Conservation (phyloP, 2,329 filamentous ascomycete genomes). For the Coleophoma crateriformis region DNA sequence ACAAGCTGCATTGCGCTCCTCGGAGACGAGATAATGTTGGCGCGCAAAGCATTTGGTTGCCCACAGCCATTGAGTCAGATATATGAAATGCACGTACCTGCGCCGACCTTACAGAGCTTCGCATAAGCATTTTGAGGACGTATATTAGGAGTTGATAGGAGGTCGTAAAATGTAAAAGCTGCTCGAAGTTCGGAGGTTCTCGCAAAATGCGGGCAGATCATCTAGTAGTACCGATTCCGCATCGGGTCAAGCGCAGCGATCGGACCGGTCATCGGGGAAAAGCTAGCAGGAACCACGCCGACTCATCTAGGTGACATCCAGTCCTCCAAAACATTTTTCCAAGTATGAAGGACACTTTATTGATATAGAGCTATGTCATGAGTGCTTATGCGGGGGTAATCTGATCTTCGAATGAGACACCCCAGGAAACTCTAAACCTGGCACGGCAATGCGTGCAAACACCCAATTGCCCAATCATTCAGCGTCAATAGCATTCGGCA, state of each 20-base stretch:
- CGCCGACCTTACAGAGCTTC: conserved; percentile 32
- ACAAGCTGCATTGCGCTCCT: background rate
- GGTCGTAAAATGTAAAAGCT: conserved; percentile 6
- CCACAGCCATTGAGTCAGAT: conserved; percentile 16
- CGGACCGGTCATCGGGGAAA: background rate
- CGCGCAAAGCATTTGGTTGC: background rate
- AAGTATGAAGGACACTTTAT: no score
- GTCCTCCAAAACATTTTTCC: no score
- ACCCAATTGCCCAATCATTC: no score
- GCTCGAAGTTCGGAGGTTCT: background rate
- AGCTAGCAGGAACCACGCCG: no score
- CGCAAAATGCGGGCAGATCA: background rate
- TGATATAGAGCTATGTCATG: no score
- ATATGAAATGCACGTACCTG: conserved; percentile 32
- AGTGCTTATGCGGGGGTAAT: no score
- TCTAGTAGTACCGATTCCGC: background rate
- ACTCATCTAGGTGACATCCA: no score
- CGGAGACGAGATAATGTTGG: conserved; percentile 1
- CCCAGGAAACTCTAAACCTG: no score
- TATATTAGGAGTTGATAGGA: conserved; percentile 4
- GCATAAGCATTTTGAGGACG: conserved; percentile 22
- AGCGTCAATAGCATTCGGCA: no score
- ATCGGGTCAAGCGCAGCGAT: background rate
- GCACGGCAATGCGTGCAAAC: no score
- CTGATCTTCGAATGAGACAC: no score